Base-by-base conservation (phyloP, 768 basidiomycete genomes). In the Mycena sanguinolenta region DNA sequence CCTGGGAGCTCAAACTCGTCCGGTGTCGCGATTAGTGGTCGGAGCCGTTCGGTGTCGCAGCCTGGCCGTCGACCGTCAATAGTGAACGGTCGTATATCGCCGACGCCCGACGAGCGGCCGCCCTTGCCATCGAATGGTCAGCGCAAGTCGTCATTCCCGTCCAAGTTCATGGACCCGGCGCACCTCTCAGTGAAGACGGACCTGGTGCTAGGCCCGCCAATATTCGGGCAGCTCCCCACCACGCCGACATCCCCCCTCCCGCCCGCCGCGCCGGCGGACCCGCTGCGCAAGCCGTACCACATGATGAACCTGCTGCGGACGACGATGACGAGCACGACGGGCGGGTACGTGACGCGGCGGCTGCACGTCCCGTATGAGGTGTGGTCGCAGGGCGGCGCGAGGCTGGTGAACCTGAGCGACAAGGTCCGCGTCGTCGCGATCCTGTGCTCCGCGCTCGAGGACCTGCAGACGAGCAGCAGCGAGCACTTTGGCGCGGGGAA, bases 381-480 rank as follows among this genome's bases (percentile, higher is more conserved):
- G 27, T 97, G 96, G 96, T 93, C 94, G 52, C 93, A 95, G 77
- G 92, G 93, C 32, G 95, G 95, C 49, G 94, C 92, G 34, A 96
- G 96, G 79, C 86, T 98, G 58, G 83, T 84, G 39, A 95, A 94
- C 76, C 77, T 96, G 38, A 87, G 90, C 58, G 95, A 96, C 75
- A 97, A 98, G 81, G 90, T 96, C 50, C 90, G 93, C 44, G 93
- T 95, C 63, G 90, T 97, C 46, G 91, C 91, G 66, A 89, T 95
- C 59, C 82, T 97, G 27, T 90, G 89, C 72, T 88, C 89, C 32
- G 94, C 94, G 32, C 83, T 97, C 73, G 93, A 95, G 71, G 92
- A 95, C 61, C 84, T 97, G 58, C 90, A 93, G 69, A 83, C 81
- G 68, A 87, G 87, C 70, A 95, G 93, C 71, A 87, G 87, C 34